Evolutionary conservation across 2,329 filamentous ascomycete species (phyloP), one percentile per base, ranked within the genome.

Genomic region (Penicillium rolfsii): DNA sequence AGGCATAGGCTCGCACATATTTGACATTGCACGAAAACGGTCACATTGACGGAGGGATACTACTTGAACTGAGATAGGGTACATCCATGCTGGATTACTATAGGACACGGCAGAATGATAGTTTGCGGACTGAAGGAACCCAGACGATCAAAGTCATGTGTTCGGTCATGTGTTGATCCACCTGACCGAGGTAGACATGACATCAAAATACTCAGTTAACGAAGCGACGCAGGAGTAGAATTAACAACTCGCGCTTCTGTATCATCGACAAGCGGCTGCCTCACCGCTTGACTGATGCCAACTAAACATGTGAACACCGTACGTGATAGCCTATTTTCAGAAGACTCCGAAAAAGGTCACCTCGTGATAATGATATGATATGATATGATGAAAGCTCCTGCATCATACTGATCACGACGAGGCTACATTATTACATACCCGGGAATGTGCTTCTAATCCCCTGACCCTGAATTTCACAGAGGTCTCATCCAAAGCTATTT

Each of bases 351-450:
- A 12, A 35, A 24, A 22, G 19, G 16, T 50, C 48, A 4, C n/a
- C 46, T 5, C 28, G 28, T 5, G 26, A 30, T 46, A 6, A 45
- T 53, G 28, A 52, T 41, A 63, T 67, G 59, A 67, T 68, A 33
- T 33, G 30, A 67, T 68, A 33, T 33, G 30, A 33, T 33, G 30
- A 60, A 59, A 66, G 64, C 40, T 49, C 58, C 49, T 38, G 26
- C 58, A 60, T 59, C 55, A 54, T 56, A 46, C 35, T 62, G 30
- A 65, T 67, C 67, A 67, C 63, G 40, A 65, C 67, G 61, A 65
- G 57, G 60, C 60, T 59, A 33, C 30, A 33, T 33, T 9, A 33
- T 33, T 33, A 33, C 30, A 30, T 30, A 57, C 35, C 28, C 36
- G 40, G 58, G 53, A 57, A 54, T 36, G 16, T 53, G 24, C 45